These are phyloP conservation scores for Podospora appendiculata DNA, from an alignment of 495 filamentous ascomycete genomes.

Conservation along the genomic window DNA sequence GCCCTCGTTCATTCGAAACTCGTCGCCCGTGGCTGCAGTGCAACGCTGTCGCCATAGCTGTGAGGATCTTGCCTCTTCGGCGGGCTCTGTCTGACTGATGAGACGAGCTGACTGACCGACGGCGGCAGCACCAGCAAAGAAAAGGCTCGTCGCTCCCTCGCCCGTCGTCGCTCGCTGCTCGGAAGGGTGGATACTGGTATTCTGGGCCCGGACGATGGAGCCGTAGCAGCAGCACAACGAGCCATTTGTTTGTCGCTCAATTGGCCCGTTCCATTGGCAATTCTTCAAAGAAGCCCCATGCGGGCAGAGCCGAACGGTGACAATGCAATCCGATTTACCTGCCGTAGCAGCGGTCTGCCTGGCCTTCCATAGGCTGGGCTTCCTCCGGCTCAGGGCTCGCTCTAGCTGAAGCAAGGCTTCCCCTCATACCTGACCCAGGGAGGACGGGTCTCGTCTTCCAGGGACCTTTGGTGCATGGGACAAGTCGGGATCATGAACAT, in stretches of 20 bases:
- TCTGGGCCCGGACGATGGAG: constrained; percentile 4
- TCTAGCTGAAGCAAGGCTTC: not conserved
- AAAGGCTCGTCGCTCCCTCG: not conserved
- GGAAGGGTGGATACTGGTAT: too few relatives aligned
- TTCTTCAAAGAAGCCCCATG: not conserved
- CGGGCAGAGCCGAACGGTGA: constrained; percentile 1
- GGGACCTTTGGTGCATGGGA: too few relatives aligned
- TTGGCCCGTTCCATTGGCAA: not conserved
- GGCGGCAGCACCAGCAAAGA: not conserved
- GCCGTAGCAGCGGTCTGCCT: not conserved
- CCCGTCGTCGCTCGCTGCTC: too few relatives aligned
- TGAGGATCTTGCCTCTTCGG: too few relatives aligned
- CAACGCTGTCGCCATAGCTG: too few relatives aligned
- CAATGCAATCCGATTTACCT: too few relatives aligned
- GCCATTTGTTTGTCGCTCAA: constrained; percentile 12
- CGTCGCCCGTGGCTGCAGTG: not conserved
- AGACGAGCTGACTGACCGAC: too few relatives aligned
- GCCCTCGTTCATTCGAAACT: not conserved
- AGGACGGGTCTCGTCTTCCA: too few relatives aligned
- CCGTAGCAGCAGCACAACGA: constrained; percentile 1
- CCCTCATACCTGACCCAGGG: not conserved
- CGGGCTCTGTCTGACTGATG: too few relatives aligned
- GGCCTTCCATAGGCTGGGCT: not conserved
- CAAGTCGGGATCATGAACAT: too few relatives aligned
- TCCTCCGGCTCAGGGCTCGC: not conserved